These are phyloP conservation scores for Leccinellum rugosiceps DNA, from an alignment of 768 basidiomycete species.

Conservation along the genomic window DNA sequence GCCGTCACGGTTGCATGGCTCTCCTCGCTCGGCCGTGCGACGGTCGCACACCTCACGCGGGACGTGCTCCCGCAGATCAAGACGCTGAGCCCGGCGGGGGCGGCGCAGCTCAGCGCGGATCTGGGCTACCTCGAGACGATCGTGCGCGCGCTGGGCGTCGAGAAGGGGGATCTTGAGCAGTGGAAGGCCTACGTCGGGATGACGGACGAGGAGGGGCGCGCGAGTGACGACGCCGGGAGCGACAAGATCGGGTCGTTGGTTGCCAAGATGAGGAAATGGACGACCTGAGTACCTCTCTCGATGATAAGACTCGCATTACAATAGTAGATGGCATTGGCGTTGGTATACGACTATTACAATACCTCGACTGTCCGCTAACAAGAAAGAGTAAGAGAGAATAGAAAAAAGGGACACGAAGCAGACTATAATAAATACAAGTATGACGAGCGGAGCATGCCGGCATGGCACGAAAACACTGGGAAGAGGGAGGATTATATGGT, in stretches of 20 bases:
- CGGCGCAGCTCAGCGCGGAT: slow-evolving; percentile 83
- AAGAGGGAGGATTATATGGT: slow-evolving; percentile 25
- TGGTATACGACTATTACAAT: background rate
- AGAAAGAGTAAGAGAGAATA: background rate
- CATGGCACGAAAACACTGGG: slow-evolving; percentile 16
- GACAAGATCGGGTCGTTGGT: slow-evolving; percentile 21
- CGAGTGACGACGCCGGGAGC: slow-evolving; percentile 11
- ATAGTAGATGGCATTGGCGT: slow-evolving; percentile 3
- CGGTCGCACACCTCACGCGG: slow-evolving; percentile 69
- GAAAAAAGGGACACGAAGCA: background rate
- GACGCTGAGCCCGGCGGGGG: slow-evolving; percentile 59
- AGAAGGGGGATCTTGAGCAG: slow-evolving; percentile 70
- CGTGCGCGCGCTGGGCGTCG: slow-evolving; percentile 85
- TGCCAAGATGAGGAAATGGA: slow-evolving; percentile 35
- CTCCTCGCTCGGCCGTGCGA: slow-evolving; percentile 78
- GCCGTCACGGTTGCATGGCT: slow-evolving; percentile 89
- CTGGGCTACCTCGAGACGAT: slow-evolving; percentile 90
- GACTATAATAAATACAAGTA: slow-evolving; percentile 11
- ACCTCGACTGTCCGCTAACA: background rate
- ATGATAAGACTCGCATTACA: background rate
- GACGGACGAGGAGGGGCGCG: slow-evolving; percentile 45
- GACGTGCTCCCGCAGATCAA: slow-evolving; percentile 71
- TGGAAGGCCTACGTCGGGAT: slow-evolving; percentile 75
- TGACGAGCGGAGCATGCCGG: slow-evolving; percentile 8
- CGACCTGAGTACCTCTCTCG: background rate